Evolutionary conservation across 2,329 filamentous ascomycete genomes (phyloP).

Genomic region (Neofusicoccum laricinum): DNA sequence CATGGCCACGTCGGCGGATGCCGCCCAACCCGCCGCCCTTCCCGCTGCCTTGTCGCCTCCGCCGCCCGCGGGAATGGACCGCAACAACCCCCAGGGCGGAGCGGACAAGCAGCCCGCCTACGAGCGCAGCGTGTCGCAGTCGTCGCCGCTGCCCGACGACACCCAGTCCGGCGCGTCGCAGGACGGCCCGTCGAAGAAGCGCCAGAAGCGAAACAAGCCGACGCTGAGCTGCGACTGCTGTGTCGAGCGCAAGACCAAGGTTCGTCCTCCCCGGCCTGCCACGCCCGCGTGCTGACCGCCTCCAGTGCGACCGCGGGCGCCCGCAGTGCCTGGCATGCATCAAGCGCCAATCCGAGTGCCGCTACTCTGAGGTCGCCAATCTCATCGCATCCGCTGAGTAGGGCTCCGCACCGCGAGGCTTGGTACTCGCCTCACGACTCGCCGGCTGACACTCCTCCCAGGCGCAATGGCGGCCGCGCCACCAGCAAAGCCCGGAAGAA

Average conservation of each 20-base stretch:
- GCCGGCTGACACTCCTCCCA: slow-evolving; percentile 16
- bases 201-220: slow-evolving; percentile 82
- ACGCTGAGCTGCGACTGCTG: slow-evolving; percentile 77
- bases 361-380: slow-evolving; percentile 74
- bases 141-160: background rate
- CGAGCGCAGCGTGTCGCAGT: background rate
- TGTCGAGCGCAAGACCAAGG: slow-evolving; percentile 80
- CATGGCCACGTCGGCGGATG: slow-evolving; percentile 7
- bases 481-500: slow-evolving; percentile 14
- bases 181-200: slow-evolving; percentile 46
- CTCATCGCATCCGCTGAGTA: slow-evolving; percentile 63
- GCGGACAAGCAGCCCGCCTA: background rate
- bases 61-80: background rate
- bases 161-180: background rate
- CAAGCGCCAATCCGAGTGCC: slow-evolving; percentile 72
- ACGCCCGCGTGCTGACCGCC: slow-evolving; percentile 1
- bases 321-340: slow-evolving; percentile 60
- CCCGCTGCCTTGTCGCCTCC: background rate
- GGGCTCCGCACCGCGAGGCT: slow-evolving; percentile 31
- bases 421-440: slow-evolving; percentile 8
- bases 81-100: background rate
- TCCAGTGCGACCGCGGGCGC: slow-evolving; percentile 69
- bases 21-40: background rate
- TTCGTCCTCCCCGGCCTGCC: slow-evolving; percentile 34
- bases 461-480: slow-evolving; percentile 16